These are phyloP conservation scores for Thraustotheca clavata DNA, from an alignment of 352 stramenopile species.

Conservation along the genomic window DNA sequence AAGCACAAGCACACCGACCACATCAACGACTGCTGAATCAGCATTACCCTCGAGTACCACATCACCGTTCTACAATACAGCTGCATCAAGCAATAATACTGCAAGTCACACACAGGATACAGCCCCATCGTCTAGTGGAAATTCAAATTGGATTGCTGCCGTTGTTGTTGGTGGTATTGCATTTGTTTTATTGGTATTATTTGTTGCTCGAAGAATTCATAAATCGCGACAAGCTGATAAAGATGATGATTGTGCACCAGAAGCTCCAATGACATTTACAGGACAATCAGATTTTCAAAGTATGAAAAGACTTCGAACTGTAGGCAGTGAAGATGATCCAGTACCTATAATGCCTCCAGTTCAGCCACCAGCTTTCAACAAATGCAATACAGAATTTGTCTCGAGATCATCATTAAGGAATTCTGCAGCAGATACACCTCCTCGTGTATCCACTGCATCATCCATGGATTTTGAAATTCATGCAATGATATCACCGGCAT, in stretches of 20 bases:
- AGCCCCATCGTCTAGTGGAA: background rate
- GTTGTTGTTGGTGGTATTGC: slow-evolving; percentile 9
- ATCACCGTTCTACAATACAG: background rate
- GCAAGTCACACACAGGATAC: background rate
- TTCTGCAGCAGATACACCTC: background rate
- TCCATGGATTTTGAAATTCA: slow-evolving; percentile 22
- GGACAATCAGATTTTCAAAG: background rate
- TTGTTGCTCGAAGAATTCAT: slow-evolving; percentile 9
- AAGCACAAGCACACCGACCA: background rate
- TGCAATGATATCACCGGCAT: slow-evolving; percentile 6
- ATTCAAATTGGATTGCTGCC: background rate
- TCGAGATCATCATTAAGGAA: background rate
- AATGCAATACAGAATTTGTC: background rate
- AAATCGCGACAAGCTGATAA: background rate
- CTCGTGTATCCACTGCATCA: background rate
- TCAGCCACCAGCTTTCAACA: background rate
- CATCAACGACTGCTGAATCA: background rate
- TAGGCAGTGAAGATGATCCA: slow-evolving; percentile 1
- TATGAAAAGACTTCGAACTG: background rate
- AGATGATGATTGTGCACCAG: background rate
- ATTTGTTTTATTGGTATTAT: background rate
- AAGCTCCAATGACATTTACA: background rate
- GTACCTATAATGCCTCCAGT: slow-evolving; percentile 1
- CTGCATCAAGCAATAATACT: background rate
- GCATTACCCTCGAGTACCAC: background rate